Conservation (phyloP, 495 filamentous ascomycete species). For the Lepidopterella palustris region DNA sequence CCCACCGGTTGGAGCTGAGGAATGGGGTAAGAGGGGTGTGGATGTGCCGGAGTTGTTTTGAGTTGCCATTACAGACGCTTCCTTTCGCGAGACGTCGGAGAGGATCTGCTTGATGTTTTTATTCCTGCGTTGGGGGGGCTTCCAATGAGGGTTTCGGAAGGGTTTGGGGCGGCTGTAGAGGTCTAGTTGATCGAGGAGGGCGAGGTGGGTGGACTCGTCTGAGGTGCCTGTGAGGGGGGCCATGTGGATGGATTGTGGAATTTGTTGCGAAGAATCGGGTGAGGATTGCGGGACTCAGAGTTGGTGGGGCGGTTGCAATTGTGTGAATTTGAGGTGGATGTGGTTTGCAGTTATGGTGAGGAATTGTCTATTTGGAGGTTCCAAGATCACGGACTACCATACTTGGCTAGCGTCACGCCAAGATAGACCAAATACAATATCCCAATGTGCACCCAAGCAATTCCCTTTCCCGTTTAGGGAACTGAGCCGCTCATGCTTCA, state of each 20-base stretch:
- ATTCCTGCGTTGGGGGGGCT: constrained; percentile 86
- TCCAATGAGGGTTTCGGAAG: constrained; percentile 86
- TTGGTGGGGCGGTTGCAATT: background rate
- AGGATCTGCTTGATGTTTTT: constrained; percentile 97
- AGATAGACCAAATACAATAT: no score
- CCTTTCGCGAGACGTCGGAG: constrained; percentile 78
- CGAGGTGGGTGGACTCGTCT: constrained; percentile 37
- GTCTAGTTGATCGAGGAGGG: constrained; percentile 77
- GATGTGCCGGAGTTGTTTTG: constrained; percentile 75
- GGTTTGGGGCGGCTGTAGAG: constrained; percentile 72
- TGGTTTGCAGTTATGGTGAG: no score
- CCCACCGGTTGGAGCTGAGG: constrained; percentile 35
- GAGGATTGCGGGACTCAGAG: no score
- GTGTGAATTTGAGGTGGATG: background rate
- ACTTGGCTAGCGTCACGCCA: background rate
- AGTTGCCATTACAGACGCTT: constrained; percentile 68
- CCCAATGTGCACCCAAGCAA: no score
- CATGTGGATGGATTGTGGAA: constrained; percentile 26
- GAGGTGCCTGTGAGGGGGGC: constrained; percentile 40
- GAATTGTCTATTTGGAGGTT: no score
- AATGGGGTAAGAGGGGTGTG: constrained; percentile 55
- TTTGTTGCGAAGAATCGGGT: no score
- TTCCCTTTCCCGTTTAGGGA: no score
- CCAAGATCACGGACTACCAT: background rate
- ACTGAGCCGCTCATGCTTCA: no score